Evolutionary conservation across 2,329 filamentous ascomycete genomes (phyloP), one percentile per base, ranked within the genome.

Genomic region (Atkinsonella hypoxylon): DNA sequence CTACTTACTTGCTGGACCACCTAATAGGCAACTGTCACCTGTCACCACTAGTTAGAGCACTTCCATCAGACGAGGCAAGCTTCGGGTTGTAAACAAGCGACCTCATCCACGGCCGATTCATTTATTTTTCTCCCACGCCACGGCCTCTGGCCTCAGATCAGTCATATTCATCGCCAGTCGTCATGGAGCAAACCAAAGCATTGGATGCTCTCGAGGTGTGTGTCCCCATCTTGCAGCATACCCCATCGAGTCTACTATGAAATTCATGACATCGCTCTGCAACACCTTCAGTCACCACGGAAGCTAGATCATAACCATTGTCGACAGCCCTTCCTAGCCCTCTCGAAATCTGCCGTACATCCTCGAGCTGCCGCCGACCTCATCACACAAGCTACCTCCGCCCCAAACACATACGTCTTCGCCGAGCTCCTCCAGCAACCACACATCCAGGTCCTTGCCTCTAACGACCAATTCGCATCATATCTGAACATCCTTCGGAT

Each of bases 381-480:
- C 49, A 79, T 97, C 64, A 81, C 77, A 43, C 87, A 89, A 69
- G 93, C 90, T 54, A 97, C 89, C 47, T 89, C 89, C n/a, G 83
- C 83, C 51, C 82, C 87, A 30, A 87, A 89, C 67, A 95, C 90
- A 57, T 98, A 85, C 67, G 78, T 97, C 69, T 98, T 98, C 72
- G 81, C 87, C 58, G 91, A 97, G 70, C 83, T 98, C n/a, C 82
- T 98, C 38, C 78, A 86, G 59, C 82, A 83, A 1, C 81, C 87
- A 0, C 82, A 88, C 59, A 82, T 97, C 57, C 86, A 93, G 67
- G 76, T 79, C 12, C 81, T 97, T 43, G 73, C 74, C 39, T 65
- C 80, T 39, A 65, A 66, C 9, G 64, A 75, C 36, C 85, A 94
- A 46, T 79, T 84, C 60, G 70, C 75, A 2, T 58, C 71, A 3